Base-by-base conservation (phyloP, 331 rosid genomes). In the Pyracantha coccinea region DNA sequence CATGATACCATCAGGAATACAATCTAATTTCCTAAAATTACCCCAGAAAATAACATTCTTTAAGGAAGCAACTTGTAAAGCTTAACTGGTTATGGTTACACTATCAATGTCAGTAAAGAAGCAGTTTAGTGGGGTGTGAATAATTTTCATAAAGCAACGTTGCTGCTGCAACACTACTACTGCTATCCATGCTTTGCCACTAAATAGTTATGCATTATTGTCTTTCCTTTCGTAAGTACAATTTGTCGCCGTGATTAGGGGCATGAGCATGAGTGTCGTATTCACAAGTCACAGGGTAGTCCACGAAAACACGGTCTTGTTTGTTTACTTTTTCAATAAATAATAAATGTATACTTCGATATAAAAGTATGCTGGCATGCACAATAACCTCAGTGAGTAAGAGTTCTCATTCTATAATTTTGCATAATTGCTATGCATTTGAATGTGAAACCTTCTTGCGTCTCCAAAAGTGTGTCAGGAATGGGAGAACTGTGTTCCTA, bases 1-100 rank as follows among this genome's bases (percentile, higher is more conserved):
- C 74, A 71, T 44, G 29, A 41, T 59, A 38, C 38, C 72, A 78
- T 79, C 76, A 84, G 50, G 66, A 71, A 73, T 64, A 47, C 50
- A 33, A 19, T 32, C 47, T n/a, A 32, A 65, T n/a, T n/a, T 65
- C 8, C 28, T 4, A 32, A 73, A 53, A 31, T 28, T 9, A 41
- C 31, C 47, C 47, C 6, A 24, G 28, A 50, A 24, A 44, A 69
- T 7, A 66, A 17, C 3, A 14, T 66, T 75, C 17, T 71, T 20
- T n/a, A 31, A 52, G n/a, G 2, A 54, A n/a, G 21, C 13, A 62
- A 16, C 15, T n/a, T 33, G 54, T 33, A 21, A 35, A 72, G 31
- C 24, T 55, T 2, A 21, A 71, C 21, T 8, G 21, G 25, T 21
- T 25, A 60, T 35, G 16, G 29, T 60, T 11, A 38, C 35, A 73